phyloP scores from a whole-genome alignment of 2,329 filamentous ascomycete genomes.

The Microascus cirrosus region DNA sequence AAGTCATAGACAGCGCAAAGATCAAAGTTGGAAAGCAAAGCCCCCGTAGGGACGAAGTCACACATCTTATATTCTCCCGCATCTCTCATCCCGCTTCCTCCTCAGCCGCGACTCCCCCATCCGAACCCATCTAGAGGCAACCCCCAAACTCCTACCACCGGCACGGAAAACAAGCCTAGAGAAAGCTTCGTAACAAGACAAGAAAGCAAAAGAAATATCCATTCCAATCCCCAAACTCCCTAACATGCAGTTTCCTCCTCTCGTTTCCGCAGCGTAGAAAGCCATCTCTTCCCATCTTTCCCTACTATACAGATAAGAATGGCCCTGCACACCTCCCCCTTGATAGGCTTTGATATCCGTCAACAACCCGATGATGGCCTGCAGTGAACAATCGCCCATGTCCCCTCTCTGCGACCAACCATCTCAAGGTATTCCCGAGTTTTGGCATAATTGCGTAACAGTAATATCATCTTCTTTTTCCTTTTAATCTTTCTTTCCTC shows the following conservation, averaged over 20 bases:
- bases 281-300: neutral
- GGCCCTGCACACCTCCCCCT: neutral
- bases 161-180: neutral
- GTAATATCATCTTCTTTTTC: neutral
- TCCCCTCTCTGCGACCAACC: neutral
- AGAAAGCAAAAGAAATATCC: neutral
- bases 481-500: neutral
- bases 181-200: neutral
- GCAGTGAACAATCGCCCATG: neutral
- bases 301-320: conserved; percentile 3
- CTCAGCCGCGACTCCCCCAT: neutral
- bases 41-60: neutral
- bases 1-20: neutral
- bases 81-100: neutral
- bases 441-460: neutral
- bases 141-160: neutral
- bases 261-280: neutral
- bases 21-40: neutral
- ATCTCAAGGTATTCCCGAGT: neutral
- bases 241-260: conserved; percentile 4
- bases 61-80: neutral
- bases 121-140: neutral
- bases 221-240: neutral
- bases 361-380: neutral
- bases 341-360: neutral